Evolutionary conservation across 306 rosid species (phyloP).

Genomic region (Casuarina glauca): DNA sequence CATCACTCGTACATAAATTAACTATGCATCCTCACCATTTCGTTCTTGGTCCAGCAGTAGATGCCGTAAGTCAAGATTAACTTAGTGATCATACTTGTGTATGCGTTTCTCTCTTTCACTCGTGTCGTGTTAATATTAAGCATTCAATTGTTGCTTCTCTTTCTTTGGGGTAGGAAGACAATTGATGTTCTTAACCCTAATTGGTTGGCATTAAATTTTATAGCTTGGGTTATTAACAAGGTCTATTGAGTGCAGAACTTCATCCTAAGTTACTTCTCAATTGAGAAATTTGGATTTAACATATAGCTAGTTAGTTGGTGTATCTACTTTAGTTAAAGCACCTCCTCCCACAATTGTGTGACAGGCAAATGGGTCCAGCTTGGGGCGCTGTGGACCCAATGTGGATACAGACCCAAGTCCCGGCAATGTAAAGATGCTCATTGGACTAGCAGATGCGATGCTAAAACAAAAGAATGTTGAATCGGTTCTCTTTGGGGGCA

Average conservation of each 20-base stretch:
- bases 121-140: not conserved
- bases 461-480: slow-evolving; percentile 96
- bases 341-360: slow-evolving; percentile 25
- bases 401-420: slow-evolving; percentile 78
- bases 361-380: slow-evolving; percentile 89
- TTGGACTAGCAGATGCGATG: slow-evolving; percentile 80
- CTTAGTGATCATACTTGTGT: not conserved
- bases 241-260: not conserved
- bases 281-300: not conserved
- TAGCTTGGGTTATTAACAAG: not conserved
- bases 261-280: not conserved
- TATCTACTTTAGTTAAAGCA: slow-evolving; percentile 11
- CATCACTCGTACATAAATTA: not conserved
- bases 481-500: slow-evolving; percentile 90
- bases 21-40: not conserved
- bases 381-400: slow-evolving; percentile 75
- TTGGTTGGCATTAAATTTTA: not conserved
- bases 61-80: not conserved
- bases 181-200: not conserved
- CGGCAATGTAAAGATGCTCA: slow-evolving; percentile 70
- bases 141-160: not conserved
- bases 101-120: not conserved
- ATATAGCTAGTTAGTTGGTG: not conserved
- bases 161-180: not conserved
- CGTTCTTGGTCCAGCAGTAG: not conserved